Conservation (phyloP, 192 early-diverging fungal genomes). For the Linnemannia schmuckeri region DNA sequence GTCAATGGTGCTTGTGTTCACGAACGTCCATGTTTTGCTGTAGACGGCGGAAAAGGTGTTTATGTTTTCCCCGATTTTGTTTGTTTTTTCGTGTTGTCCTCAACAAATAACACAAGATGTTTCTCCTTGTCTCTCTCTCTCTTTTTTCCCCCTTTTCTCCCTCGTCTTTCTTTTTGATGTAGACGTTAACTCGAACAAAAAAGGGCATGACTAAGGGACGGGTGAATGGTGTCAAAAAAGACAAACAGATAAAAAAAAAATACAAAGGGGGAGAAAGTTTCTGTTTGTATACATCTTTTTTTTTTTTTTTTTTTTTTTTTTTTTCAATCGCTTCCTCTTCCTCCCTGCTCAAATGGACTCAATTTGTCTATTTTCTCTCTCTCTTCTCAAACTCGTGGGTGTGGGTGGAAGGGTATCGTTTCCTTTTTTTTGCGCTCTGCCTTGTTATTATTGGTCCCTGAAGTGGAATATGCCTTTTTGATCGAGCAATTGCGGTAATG, state of each 20-base stretch:
- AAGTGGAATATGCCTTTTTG: neutral
- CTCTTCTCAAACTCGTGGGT: too few relatives aligned
- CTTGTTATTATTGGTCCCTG: neutral
- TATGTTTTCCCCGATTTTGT: too few relatives aligned
- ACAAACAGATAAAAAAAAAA: neutral
- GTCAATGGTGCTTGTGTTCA: neutral
- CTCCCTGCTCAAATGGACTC: too few relatives aligned
- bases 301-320: neutral
- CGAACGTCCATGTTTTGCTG: too few relatives aligned
- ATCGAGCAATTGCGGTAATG: neutral
- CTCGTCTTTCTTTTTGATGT: neutral
- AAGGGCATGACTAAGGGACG: neutral
- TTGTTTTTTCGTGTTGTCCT: neutral
- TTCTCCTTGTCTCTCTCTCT: neutral
- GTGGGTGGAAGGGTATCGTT: too few relatives aligned
- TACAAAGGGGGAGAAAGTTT: neutral
- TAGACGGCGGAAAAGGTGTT: too few relatives aligned
- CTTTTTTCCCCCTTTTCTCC: neutral
- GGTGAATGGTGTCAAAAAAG: neutral
- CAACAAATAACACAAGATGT: neutral
- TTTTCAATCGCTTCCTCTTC: neutral
- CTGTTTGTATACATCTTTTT: too few relatives aligned
- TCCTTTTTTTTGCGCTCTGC: neutral
- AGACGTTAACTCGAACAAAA: neutral
- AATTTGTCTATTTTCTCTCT: too few relatives aligned